Base-by-base conservation (phyloP, 108 stramenopile species). In the Skeletonema costatum region DNA sequence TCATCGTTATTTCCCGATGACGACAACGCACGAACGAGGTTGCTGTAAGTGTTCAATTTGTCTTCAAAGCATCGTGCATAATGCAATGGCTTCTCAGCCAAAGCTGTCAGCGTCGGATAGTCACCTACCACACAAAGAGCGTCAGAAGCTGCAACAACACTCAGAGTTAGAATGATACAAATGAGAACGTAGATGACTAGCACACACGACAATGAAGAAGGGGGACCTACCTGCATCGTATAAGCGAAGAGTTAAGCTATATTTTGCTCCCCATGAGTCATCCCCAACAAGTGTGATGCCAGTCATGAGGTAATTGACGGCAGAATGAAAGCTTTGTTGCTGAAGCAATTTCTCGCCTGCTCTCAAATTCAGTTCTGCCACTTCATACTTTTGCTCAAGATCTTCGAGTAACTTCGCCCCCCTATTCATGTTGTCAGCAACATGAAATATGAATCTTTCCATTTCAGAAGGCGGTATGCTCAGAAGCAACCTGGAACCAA, bases 191-290 rank as follows among this genome's bases (percentile, higher is more conserved):
- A 10, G 39, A 11, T 11, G 39, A 41, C 39, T 11, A 41, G 39
- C 39, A 41, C 39, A 41, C 11, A 11, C 38, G 5, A 17, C 12
- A 44, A 38, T 14, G 29, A 16, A 67, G 12, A 67, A 30, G 29
- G 66, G 6, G 9, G 4, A 50, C 66, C 4, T 50, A 67, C 66
- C 66, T 67, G 84, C 80, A 68, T 83, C 85, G 66, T 85, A 79
- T 16, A 93, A 50, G n/a, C 65, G 66, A 12, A 93, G 64, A n/a
- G 75, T 84, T 2, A 93, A 75, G 66, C 83, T 82, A 56, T 90
- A 93, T 8, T 81, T 35, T 13, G 70, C 29, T 12, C 76, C 82
- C 92, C 92, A 93, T 53, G 70, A 68, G 30, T 78, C 81, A 17
- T 72, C 46, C 11, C 69, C 65, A n/a, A 90, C 77, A 29, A 88